phyloP scores from a whole-genome alignment of 73 alveolate species.

The Paramecium pentaurelia region DNA sequence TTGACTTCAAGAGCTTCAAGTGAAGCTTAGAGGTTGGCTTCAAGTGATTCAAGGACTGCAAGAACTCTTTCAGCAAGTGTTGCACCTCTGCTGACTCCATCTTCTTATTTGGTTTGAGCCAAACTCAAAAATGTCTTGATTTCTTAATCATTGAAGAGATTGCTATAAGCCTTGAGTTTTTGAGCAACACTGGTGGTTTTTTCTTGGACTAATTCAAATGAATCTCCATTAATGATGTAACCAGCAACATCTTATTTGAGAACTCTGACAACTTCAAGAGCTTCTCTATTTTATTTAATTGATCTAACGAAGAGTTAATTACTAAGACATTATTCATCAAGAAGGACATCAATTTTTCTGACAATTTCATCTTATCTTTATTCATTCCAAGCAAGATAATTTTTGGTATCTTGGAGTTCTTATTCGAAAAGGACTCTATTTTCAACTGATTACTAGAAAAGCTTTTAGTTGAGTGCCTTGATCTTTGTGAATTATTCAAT shows the following conservation, averaged over 20 bases:
- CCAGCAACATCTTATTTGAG: slow-evolving; percentile 50
- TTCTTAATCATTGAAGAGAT: slow-evolving; percentile 17
- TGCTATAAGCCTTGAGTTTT: slow-evolving; percentile 21
- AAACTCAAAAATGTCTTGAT: background rate
- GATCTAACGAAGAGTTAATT: slow-evolving; percentile 41
- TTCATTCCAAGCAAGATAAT: slow-evolving; percentile 47
- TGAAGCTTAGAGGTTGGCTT: background rate
- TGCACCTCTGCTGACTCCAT: slow-evolving; percentile 38
- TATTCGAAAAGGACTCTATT: slow-evolving; percentile 11
- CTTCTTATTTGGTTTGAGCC: background rate
- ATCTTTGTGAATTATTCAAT: slow-evolving; percentile 32
- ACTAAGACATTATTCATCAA: slow-evolving; percentile 22
- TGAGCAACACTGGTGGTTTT: background rate
- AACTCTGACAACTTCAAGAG: slow-evolving; percentile 39
- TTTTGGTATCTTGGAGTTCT: background rate
- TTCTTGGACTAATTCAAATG: slow-evolving; percentile 13
- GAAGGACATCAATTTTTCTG: slow-evolving; percentile 22
- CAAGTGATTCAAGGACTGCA: slow-evolving; percentile 14
- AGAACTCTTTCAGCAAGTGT: slow-evolving; percentile 44
- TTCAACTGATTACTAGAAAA: background rate
- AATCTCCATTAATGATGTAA: slow-evolving; percentile 20
- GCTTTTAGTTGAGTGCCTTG: background rate
- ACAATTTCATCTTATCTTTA: slow-evolving; percentile 36
- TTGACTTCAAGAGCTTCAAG: background rate
- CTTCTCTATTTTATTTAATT: slow-evolving; percentile 13